A percentile compares a stretch with the other conserved stretches of the same genome.
These are phyloP conservation scores for Chaetomidium leptoderma DNA, from an alignment of 495 filamentous ascomycete genomes.

Conservation along the genomic window DNA sequence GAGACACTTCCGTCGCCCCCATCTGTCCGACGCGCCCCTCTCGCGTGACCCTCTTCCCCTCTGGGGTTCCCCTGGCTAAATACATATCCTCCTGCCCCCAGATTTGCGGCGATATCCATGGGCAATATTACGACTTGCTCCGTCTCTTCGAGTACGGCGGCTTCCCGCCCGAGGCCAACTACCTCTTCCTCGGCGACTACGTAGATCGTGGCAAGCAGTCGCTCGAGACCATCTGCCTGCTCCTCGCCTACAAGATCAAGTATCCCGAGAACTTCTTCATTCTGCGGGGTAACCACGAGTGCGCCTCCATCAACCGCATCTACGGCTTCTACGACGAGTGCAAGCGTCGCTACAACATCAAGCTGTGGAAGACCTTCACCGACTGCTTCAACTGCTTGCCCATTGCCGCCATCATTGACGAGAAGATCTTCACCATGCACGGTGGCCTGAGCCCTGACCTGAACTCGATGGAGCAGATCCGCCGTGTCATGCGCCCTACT, in stretches of 20 bases:
- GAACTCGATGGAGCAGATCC: constrained; percentile 99
- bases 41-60: constrained; percentile 5
- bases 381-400: constrained; percentile 99
- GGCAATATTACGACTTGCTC: constrained; percentile 97
- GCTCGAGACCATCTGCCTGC: constrained; percentile 96
- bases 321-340: constrained; percentile 99
- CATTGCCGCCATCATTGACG: constrained; percentile 99
- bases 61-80: constrained; percentile 14
- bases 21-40: neutral
- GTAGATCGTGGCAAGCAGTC: constrained; percentile 99
- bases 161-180: constrained; percentile 98
- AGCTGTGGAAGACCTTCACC: constrained; percentile 99
- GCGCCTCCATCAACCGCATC: constrained; percentile 99
- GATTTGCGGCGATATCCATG: constrained; percentile 99
- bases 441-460: constrained; percentile 94
- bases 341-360: constrained; percentile 99
- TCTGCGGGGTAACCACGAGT: constrained; percentile 97
- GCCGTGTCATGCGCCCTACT: constrained; percentile 96
- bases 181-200: constrained; percentile 98
- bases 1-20: constrained; percentile 24
- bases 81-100: constrained; percentile 33
- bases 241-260: constrained; percentile 99
- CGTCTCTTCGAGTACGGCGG: constrained; percentile 98
- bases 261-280: constrained; percentile 99
- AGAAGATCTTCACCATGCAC: constrained; percentile 99